These are phyloP conservation scores for Nicotiana noctiflora DNA, from an alignment of 257 asterid species.

Conservation along the genomic window DNA sequence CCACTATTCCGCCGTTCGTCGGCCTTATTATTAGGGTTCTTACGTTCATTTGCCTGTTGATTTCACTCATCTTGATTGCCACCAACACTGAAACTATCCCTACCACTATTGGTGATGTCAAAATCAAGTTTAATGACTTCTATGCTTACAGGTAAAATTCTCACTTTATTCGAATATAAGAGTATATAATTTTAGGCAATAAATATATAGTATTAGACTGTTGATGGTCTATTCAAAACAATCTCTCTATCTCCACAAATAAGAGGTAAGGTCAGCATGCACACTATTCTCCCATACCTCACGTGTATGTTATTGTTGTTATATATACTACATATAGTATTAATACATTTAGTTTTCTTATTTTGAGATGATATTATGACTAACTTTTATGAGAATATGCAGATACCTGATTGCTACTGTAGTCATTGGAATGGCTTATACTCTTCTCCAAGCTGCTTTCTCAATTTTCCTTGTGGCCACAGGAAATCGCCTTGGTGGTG, in stretches of 20 bases:
- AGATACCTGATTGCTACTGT: constrained; percentile 39
- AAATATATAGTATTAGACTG: too few species aligned
- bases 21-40: constrained; percentile 25
- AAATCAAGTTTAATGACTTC: constrained; percentile 24
- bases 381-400: not conserved
- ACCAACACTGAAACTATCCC: constrained; percentile 12
- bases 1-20: constrained; percentile 23
- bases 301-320: too few species aligned
- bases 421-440: constrained; percentile 34
- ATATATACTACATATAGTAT: too few species aligned
- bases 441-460: constrained; percentile 39
- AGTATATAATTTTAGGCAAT: too few species aligned
- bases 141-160: constrained; percentile 6
- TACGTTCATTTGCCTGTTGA: constrained; percentile 22
- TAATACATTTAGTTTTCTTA: too few species aligned
- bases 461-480: constrained; percentile 29
- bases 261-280: too few species aligned
- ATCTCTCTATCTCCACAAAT: too few species aligned
- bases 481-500: constrained; percentile 45
- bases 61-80: constrained; percentile 24
- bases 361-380: too few species aligned
- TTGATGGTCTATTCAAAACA: too few species aligned
- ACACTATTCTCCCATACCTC: too few species aligned
- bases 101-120: not conserved
- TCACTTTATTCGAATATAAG: too few species aligned